phyloP scores from a whole-genome alignment of 306 rosid genomes.

The Prunus mongolica region DNA sequence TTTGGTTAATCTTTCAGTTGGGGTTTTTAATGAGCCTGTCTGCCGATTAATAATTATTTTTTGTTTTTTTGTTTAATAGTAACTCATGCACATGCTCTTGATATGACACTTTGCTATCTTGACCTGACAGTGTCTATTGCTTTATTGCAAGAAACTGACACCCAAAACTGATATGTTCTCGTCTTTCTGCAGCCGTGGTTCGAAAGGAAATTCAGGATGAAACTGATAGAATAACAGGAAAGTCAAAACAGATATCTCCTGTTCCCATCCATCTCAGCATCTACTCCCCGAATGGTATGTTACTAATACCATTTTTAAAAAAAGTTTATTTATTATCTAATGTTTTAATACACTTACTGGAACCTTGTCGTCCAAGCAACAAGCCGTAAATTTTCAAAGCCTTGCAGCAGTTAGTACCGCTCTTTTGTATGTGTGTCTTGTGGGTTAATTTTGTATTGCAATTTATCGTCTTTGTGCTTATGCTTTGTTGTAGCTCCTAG shows the following conservation, averaged over 20 bases:
- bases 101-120: neutral
- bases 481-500: neutral
- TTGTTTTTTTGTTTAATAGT: neutral
- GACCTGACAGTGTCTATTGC: neutral
- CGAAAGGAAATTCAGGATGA: slow-evolving; percentile 93
- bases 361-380: neutral
- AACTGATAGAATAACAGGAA: slow-evolving; percentile 90
- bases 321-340: neutral
- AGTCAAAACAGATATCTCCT: slow-evolving; percentile 81
- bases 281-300: slow-evolving; percentile 87
- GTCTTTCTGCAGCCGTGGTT: slow-evolving; percentile 55
- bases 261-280: slow-evolving; percentile 97
- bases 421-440: neutral
- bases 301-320: neutral
- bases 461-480: neutral
- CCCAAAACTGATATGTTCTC: neutral
- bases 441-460: neutral
- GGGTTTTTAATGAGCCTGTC: neutral
- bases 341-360: neutral
- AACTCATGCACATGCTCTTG: neutral
- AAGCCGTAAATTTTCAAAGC: neutral
- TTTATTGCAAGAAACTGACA: neutral
- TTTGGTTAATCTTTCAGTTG: neutral
- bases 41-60: neutral
- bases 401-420: neutral